Evolutionary conservation across 2,329 filamentous ascomycete species (phyloP), one percentile per base, ranked within the genome.

Genomic region (Claviceps citrina): DNA sequence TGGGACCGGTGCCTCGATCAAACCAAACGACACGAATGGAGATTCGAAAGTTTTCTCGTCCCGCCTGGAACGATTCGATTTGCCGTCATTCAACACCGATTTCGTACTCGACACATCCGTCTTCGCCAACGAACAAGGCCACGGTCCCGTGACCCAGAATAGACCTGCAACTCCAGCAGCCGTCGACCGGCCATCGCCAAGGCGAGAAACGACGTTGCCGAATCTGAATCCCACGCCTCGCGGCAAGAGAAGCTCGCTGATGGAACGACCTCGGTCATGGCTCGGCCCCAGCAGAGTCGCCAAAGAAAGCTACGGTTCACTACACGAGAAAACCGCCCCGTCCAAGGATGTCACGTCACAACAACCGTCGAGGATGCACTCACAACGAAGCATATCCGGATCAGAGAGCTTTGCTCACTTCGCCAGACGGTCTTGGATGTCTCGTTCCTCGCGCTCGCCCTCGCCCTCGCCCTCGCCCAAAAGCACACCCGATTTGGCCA

Each of bases 261-360:
- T 67, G 40, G 67, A 66, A 43, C 63, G 67, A 40, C 67, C 66
- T 4, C 64, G 65, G 42, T 68, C 67, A 43, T 75, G 71, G 72
- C 61, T 74, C 43, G 60, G 63, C 2, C 33, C 43, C 12, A 58
- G 58, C 50, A 68, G 61, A 46, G 61, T 63, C 10, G 50, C 58
- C 28, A 54, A 48, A 36, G 53, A 56, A 8, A 24, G 48, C 22
- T 40, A 45, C 24, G 31, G 42, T 24, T 10, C 27, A 13, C n/a
- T 26, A n/a, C 46, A 52, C 19, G 48, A 52, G 3, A 25, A 31
- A 16, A 16, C 32, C 18, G 13, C 24, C 13, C 19, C 7, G 27
- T 25, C 24, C 4, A 36, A 37, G 43, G 38, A 43, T 43, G 24
- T 44, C 46, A 16, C 7, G 18, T 18, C 26, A 5, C 31, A 31